Conservation (phyloP, 306 rosid species). For the Crataegus laevigata region DNA sequence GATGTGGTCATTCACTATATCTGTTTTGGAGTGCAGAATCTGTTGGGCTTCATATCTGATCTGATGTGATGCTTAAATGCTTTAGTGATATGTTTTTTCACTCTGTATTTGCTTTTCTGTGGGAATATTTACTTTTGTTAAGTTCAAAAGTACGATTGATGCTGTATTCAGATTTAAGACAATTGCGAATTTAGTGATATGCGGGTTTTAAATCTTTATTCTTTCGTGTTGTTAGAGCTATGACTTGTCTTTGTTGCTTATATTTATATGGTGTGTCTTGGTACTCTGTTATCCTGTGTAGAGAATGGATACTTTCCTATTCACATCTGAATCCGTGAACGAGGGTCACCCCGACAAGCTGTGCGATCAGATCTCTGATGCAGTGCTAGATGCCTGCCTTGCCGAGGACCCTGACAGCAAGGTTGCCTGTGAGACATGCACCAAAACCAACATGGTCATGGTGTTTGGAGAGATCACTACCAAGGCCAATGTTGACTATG, state of each 20-base stretch:
- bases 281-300: constrained; percentile 19
- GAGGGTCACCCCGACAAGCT: constrained; percentile 99
- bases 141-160: background rate
- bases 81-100: constrained; percentile 13
- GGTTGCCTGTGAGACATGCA: constrained; percentile 99
- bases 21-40: constrained; percentile 19
- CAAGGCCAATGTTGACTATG: constrained; percentile 92
- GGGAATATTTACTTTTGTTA: constrained; percentile 1
- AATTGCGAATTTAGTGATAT: background rate
- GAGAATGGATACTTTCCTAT: constrained; percentile 89
- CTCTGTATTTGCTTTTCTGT: background rate
- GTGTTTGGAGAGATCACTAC: constrained; percentile 98
- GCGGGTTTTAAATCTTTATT: background rate
- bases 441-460: constrained; percentile 99
- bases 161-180: background rate
- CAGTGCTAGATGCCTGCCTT: constrained; percentile 98
- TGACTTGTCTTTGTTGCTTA: background rate
- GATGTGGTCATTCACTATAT: background rate
- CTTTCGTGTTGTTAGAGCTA: background rate
- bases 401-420: constrained; percentile 96
- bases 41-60: constrained; percentile 4
- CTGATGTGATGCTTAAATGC: background rate
- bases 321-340: constrained; percentile 91
- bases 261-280: constrained; percentile 6
- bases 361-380: constrained; percentile 99